Evolutionary conservation across 257 asterid species (phyloP).

Genomic region (Solanum pennellii): DNA sequence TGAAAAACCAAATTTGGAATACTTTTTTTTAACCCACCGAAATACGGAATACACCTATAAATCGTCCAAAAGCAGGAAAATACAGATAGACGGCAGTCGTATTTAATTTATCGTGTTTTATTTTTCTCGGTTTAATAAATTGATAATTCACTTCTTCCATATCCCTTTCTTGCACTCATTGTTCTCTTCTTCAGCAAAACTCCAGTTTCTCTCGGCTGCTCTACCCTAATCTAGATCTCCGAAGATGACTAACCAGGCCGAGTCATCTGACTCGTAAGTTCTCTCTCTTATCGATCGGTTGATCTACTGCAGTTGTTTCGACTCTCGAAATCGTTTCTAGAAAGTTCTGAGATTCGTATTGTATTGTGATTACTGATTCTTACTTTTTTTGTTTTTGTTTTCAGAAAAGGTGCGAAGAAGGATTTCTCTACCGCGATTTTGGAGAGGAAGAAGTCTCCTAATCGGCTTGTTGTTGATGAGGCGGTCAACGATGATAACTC

Average conservation of each 20-base stretch:
- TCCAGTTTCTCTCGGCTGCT: neutral
- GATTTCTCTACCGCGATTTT: constrained; percentile 80
- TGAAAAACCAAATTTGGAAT: neutral
- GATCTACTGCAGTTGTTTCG: neutral
- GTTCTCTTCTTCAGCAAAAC: neutral
- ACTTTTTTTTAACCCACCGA: neutral
- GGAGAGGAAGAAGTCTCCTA: constrained; percentile 82
- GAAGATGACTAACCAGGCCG: constrained; percentile 58
- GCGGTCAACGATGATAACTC: constrained; percentile 88
- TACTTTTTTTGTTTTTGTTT: neutral
- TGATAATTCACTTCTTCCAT: neutral
- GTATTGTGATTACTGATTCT: neutral
- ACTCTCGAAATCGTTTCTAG: neutral
- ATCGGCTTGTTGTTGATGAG: constrained; percentile 77
- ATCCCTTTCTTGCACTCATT: neutral
- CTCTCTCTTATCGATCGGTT: neutral
- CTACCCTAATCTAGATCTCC: neutral
- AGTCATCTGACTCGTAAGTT: constrained; percentile 77
- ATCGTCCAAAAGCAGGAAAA: neutral
- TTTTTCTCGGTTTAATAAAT: neutral
- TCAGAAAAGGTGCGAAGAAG: constrained; percentile 61
- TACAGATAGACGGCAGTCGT: neutral
- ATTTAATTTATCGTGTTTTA: neutral
- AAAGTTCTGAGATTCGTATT: neutral
- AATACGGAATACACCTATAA: neutral